A percentile compares a stretch with the other conserved stretches of the same genome.
These are phyloP conservation scores for Aspergillaceae sp. DNA, from an alignment of 2,329 filamentous ascomycete genomes.

Conservation along the genomic window DNA sequence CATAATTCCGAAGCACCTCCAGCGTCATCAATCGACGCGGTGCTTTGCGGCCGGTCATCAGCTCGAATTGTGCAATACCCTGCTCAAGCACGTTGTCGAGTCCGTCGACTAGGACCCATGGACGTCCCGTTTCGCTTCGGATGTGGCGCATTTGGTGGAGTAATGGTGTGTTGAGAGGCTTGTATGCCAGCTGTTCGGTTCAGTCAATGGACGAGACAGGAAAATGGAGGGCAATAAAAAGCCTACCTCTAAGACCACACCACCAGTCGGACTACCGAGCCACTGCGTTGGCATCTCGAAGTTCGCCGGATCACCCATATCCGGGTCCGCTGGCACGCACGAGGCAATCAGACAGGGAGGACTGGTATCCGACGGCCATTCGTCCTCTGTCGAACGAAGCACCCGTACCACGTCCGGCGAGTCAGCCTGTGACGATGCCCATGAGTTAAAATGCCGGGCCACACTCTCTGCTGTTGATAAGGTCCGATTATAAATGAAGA, in stretches of 20 bases:
- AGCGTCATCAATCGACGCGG: constrained; percentile 63
- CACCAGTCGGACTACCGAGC: constrained; percentile 64
- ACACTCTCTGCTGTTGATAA: constrained; percentile 57
- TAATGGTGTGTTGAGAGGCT: constrained; percentile 62
- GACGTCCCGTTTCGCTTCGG: constrained; percentile 44
- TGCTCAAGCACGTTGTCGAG: constrained; percentile 70
- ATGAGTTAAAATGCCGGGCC: constrained; percentile 59
- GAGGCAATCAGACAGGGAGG: constrained; percentile 67
- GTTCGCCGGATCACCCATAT: constrained; percentile 56
- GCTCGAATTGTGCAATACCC: constrained; percentile 71
- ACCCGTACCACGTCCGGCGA: constrained; percentile 40
- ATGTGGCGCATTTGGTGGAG: constrained; percentile 57
- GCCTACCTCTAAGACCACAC: constrained; percentile 61
- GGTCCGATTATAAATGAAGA: constrained; percentile 67
- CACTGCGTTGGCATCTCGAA: constrained; percentile 62
- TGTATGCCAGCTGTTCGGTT: constrained; percentile 50
- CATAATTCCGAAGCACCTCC: constrained; percentile 43
- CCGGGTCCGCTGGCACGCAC: constrained; percentile 63
- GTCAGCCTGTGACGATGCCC: constrained; percentile 32
- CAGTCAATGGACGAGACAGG: not conserved
- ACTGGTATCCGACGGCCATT: constrained; percentile 57
- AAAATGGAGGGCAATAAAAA: not conserved
- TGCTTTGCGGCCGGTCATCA: constrained; percentile 66
- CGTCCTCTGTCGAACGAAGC: constrained; percentile 48
- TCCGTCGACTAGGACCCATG: constrained; percentile 67